Conservation (phyloP, 192 early-diverging fungal species). For the Thamnidium elegans region DNA sequence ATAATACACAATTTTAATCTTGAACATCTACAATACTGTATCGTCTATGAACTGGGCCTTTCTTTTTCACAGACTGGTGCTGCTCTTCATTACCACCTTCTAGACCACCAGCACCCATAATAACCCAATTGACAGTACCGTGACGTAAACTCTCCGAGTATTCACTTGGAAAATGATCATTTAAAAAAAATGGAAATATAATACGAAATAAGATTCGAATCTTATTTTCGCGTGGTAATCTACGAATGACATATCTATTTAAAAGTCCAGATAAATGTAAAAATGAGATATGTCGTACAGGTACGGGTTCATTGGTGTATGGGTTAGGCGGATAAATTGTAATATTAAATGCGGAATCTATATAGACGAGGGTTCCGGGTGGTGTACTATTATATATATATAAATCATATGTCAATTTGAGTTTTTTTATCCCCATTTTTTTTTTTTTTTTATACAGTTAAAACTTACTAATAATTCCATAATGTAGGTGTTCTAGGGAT, state of each 20-base stretch:
- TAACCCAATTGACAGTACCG: conserved; percentile 46
- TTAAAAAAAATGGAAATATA: conserved; percentile 49
- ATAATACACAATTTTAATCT: neutral
- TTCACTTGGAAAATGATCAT: conserved; percentile 56
- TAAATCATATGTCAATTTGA: neutral
- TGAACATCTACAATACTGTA: neutral
- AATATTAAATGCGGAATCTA: conserved; percentile 44
- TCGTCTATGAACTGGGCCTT: neutral
- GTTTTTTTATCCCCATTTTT: too few species aligned
- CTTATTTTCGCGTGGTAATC: conserved; percentile 43
- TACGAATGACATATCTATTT: conserved; percentile 43
- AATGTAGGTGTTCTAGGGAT: neutral
- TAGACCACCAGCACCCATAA: conserved; percentile 29
- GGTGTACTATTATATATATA: conserved; percentile 34
- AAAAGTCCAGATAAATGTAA: conserved; percentile 52
- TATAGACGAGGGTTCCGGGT: conserved; percentile 57
- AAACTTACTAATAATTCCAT: conserved; percentile 4
- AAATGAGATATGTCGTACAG: conserved; percentile 48
- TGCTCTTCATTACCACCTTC: conserved; percentile 13
- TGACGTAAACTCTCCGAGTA: conserved; percentile 44
- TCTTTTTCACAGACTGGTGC: neutral
- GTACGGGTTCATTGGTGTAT: conserved; percentile 44
- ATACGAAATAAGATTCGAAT: conserved; percentile 46
- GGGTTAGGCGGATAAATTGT: conserved; percentile 54
- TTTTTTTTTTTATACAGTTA: too few species aligned